Evolutionary conservation across 2,329 filamentous ascomycete species (phyloP).

Genomic region (Samsoniella hepiali): DNA sequence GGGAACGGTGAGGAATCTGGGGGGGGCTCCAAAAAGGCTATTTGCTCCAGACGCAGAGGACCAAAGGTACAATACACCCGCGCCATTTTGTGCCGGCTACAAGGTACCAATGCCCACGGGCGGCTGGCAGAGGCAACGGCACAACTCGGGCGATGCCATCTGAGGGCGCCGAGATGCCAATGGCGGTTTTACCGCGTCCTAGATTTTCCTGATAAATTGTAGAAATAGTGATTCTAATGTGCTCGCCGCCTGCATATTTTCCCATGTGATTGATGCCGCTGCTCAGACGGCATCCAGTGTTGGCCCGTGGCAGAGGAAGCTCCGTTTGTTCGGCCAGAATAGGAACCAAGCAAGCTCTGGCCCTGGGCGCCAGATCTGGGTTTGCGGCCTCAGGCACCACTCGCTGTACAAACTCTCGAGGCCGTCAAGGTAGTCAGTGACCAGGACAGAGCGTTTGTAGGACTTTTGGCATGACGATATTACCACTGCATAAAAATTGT

Average conservation of each 20-base stretch:
- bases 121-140: not conserved
- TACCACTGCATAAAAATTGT: too few relatives aligned
- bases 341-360: slow-evolving; percentile 3
- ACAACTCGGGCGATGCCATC: not conserved
- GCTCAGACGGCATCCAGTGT: slow-evolving; percentile 2
- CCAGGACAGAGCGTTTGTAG: too few relatives aligned
- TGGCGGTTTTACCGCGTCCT: not conserved
- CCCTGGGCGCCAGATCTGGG: not conserved
- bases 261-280: not conserved
- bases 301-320: not conserved
- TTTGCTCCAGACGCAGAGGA: not conserved
- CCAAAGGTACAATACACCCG: slow-evolving; percentile 2
- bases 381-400: slow-evolving; percentile 1
- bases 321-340: slow-evolving; percentile 2
- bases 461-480: too few relatives aligned
- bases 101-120: not conserved
- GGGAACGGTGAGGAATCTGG: slow-evolving; percentile 1
- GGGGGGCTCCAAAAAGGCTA: slow-evolving; percentile 7
- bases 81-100: not conserved
- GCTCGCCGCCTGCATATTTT: not conserved
- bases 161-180: not conserved
- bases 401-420: not conserved
- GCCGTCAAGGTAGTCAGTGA: not conserved
- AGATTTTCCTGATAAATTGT: not conserved
- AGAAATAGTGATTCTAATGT: not conserved